Evolutionary conservation across 164 flowering plant genomes (phyloP), one percentile per base, ranked within the genome.

Genomic region (Magnolia kwangsiensis): DNA sequence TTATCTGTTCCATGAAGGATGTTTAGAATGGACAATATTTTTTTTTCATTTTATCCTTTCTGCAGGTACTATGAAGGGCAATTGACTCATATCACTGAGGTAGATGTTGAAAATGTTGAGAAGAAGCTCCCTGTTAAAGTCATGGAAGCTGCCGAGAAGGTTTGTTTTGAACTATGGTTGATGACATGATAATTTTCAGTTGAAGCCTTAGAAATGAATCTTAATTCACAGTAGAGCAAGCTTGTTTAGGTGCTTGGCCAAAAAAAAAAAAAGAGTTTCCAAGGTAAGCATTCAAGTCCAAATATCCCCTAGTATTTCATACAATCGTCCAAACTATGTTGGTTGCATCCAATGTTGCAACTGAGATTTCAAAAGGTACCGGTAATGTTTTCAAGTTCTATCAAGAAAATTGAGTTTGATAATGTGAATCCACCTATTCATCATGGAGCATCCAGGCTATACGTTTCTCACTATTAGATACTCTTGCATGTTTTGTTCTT

Each of bases 61-160:
- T 80, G 68, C 85, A 96, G 99, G 85, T 96, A 94, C 78, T 96
- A 75, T 82, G 98, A 94, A 87, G 98, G 99, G 59, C 94, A 92
- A 67, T 76, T 94, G 79, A 79, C 91, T 78, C 79, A 89, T 23
- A 82, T 92, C 49, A 85, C 90, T 81, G 99, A 96, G 76, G 64
- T 70, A 5, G 94, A 92, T 59, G 69, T 71, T 77, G 96, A 88
- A 78, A 74, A 80, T 70, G 78, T 31, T 66, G 80, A 50, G 67
- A 87, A 87, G 64, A 76, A 76, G 59, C 61, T 88, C 61, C 86
- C 68, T 72, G 83, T 87, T 82, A 88, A 83, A 78, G 84, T 92
- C 23, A 81, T 85, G 31, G 98, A 94, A 81, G 97, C 95, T 51
- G 95, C 96, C 16, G 90, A 92, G 73, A 87, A 94, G 98, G 99